A percentile compares a stretch with the other conserved stretches of the same genome.
These are phyloP conservation scores for Neurospora hispaniola DNA, from an alignment of 495 filamentous ascomycete species.

Conservation along the genomic window DNA sequence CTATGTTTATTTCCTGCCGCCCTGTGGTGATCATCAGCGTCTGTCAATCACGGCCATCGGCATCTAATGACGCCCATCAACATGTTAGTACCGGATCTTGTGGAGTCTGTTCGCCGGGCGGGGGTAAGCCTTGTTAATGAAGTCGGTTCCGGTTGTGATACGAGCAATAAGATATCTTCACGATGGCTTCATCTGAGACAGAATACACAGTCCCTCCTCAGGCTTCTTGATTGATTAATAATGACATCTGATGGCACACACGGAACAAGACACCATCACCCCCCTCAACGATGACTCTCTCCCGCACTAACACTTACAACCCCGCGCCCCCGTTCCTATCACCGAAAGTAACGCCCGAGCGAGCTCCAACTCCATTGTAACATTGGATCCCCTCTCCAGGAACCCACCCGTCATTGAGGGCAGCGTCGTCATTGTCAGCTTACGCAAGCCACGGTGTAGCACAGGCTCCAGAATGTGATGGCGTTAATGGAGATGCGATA, in stretches of 20 bases:
- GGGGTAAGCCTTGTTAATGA: not conserved
- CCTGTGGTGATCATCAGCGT: not conserved
- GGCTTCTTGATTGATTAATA: not conserved
- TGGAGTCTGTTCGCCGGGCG: not conserved
- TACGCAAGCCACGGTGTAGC: not conserved
- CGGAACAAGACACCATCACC: not conserved
- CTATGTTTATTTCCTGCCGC: not conserved
- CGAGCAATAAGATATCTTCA: not conserved
- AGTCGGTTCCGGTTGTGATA: not conserved
- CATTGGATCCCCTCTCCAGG: not conserved
- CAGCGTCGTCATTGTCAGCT: not conserved
- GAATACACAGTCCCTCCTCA: not conserved
- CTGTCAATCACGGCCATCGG: not conserved
- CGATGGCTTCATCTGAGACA: not conserved
- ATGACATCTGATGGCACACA: not conserved
- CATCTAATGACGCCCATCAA: not conserved
- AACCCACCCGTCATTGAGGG: not conserved
- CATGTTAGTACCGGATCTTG: not conserved
- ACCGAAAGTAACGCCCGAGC: not conserved
- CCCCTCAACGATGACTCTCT: not conserved
- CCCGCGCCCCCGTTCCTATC: not conserved
- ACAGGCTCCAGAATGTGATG: not conserved
- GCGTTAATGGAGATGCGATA: not conserved
- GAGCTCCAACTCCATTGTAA: not conserved
- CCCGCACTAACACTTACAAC: not conserved